phyloP scores from a whole-genome alignment of 148 eudicot species.

The Spergularia marina region DNA sequence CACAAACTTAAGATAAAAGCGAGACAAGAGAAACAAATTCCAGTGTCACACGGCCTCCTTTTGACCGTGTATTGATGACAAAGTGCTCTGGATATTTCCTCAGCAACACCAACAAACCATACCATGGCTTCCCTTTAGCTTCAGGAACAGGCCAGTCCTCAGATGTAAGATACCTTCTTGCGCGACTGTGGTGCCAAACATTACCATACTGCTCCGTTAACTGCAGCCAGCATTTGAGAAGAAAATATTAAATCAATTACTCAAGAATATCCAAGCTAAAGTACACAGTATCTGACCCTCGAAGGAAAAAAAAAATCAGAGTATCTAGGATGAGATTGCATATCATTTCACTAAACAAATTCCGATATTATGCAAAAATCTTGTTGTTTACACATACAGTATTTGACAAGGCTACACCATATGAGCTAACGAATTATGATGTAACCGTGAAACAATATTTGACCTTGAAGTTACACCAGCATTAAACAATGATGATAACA shows the following conservation, averaged over 20 bases:
- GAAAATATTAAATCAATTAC: background rate
- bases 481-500: background rate
- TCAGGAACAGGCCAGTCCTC: slow-evolving; percentile 74
- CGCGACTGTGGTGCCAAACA: slow-evolving; percentile 86
- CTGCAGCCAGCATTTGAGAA: slow-evolving; percentile 42
- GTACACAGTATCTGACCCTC: too few species aligned
- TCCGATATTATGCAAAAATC: background rate
- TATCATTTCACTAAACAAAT: background rate
- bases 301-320: too few species aligned
- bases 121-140: slow-evolving; percentile 87
- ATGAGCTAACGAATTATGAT: background rate
- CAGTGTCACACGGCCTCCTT: slow-evolving; percentile 64
- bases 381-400: background rate
- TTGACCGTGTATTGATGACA: slow-evolving; percentile 86
- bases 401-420: background rate
- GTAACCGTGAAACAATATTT: too few species aligned
- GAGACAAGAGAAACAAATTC: slow-evolving; percentile 98
- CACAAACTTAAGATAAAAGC: slow-evolving; percentile 55
- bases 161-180: slow-evolving; percentile 77
- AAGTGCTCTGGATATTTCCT: slow-evolving; percentile 94
- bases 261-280: background rate
- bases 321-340: background rate
- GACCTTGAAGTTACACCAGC: background rate
- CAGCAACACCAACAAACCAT: slow-evolving; percentile 76
- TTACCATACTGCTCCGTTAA: slow-evolving; percentile 64